Evolutionary conservation across 2,329 filamentous ascomycete genomes (phyloP).

Genomic region (Penicillium brevicompactum): DNA sequence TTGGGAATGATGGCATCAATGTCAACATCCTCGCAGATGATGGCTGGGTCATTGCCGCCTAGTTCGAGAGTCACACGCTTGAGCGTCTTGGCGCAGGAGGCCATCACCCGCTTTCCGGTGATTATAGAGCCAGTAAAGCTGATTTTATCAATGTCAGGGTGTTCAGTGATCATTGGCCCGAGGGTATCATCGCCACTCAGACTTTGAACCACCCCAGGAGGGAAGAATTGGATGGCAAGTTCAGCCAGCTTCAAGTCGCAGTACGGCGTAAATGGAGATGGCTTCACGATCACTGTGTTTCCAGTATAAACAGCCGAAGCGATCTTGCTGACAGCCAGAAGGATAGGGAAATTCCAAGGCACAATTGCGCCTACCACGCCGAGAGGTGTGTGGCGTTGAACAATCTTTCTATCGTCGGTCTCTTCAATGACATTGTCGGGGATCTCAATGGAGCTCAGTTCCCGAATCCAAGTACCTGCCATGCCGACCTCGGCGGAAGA

Average conservation of each 20-base stretch:
- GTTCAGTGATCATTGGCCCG: slow-evolving; percentile 57
- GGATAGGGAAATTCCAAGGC: slow-evolving; percentile 60
- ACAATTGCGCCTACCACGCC: slow-evolving; percentile 56
- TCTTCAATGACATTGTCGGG: slow-evolving; percentile 53
- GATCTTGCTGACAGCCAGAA: slow-evolving; percentile 53
- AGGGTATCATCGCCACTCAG: slow-evolving; percentile 58
- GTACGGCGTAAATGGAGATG: slow-evolving; percentile 57
- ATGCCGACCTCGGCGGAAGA: slow-evolving; percentile 29
- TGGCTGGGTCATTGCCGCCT: slow-evolving; percentile 60
- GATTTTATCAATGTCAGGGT: slow-evolving; percentile 59
- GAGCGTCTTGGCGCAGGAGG: slow-evolving; percentile 52
- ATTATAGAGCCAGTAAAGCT: slow-evolving; percentile 60
- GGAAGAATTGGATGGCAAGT: slow-evolving; percentile 52
- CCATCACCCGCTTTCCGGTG: slow-evolving; percentile 55
- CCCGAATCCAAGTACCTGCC: slow-evolving; percentile 26
- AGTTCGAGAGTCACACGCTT: slow-evolving; percentile 58
- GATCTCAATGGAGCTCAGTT: slow-evolving; percentile 36
- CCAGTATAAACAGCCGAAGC: slow-evolving; percentile 54
- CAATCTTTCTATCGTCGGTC: slow-evolving; percentile 40
- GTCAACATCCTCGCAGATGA: slow-evolving; percentile 57
- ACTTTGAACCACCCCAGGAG: slow-evolving; percentile 59
- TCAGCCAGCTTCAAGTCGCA: slow-evolving; percentile 57
- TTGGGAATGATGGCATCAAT: slow-evolving; percentile 48
- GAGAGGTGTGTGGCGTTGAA: slow-evolving; percentile 41
- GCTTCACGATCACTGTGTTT: slow-evolving; percentile 58